Evolutionary conservation across 2,329 filamentous ascomycete species (phyloP).

Genomic region (Seiridium cupressi): DNA sequence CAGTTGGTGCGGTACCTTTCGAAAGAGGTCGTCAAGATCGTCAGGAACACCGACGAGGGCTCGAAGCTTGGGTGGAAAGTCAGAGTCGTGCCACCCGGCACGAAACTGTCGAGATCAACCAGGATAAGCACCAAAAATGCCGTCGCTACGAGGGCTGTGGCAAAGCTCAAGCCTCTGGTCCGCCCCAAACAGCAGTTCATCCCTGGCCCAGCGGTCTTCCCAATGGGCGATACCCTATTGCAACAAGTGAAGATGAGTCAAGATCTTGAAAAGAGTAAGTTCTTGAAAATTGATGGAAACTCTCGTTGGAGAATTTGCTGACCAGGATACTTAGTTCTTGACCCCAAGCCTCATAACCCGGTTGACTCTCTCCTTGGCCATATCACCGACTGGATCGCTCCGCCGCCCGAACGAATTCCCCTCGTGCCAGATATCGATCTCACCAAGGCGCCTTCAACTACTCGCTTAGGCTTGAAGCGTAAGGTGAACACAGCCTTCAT

Average conservation of each 20-base stretch:
- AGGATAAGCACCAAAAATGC: background rate
- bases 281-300: background rate
- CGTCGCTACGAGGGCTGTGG: background rate
- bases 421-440: slow-evolving; percentile 18
- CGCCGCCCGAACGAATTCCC: slow-evolving; percentile 12
- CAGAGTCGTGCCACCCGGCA: background rate
- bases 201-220: slow-evolving; percentile 30
- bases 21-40: background rate
- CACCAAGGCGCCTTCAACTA: slow-evolving; percentile 18
- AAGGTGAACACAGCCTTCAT: slow-evolving; percentile 25
- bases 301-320: slow-evolving; percentile 10
- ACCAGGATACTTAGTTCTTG: slow-evolving; percentile 1
- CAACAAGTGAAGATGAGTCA: slow-evolving; percentile 27
- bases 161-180: slow-evolving; percentile 14
- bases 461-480: slow-evolving; percentile 24
- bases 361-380: background rate
- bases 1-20: background rate
- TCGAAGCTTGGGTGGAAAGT: background rate
- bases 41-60: background rate
- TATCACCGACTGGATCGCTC: slow-evolving; percentile 4
- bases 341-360: background rate
- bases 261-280: slow-evolving; percentile 24
- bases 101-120: too few relatives aligned
- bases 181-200: slow-evolving; percentile 19
- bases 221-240: slow-evolving; percentile 35